Base-by-base conservation (phyloP, 2,329 filamentous ascomycete species). In the Pyrenophora teres region DNA sequence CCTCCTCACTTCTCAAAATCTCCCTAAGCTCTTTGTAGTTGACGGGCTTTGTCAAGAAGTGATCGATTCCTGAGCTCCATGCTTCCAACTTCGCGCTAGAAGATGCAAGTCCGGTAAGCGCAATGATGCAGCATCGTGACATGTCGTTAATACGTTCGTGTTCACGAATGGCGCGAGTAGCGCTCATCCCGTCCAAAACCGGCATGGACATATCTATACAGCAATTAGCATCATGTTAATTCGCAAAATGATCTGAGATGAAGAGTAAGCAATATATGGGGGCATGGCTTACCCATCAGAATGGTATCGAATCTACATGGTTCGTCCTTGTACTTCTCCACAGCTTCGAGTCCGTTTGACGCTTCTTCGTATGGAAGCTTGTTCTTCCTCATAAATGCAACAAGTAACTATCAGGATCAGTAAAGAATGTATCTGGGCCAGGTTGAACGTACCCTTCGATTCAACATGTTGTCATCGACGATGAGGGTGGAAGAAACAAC, bases 391-490 rank as follows among this genome's bases (percentile, higher is more conserved):
- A 69, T 59, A 47, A 71, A 73, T 0, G 70, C 64, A 5, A 60
- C 58, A 4, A 74, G 63, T 3, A 74, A 60, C 67, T 73, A 10
- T 7, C 13, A 12, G 15, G 3, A 32, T 65, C 21, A 63, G 60
- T 23, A 41, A 16, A 12, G 18, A 8, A 19, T 7, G 10, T 12
- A 6, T 7, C 7, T 12, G 27, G 23, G 12, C 15, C 10, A 30
- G 6, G 1, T 2, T 8, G 5, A 6, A 59, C 59, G 21, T 42
- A 73, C 71, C 56, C 62, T 71, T 2, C 74, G 58, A 16, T 77
- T 77, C 32, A 77, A 63, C 0, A 53, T 13, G 31, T 77, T 77
- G 40, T 76, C 74, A 40, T 77, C 74, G 0, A 72, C 69, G 1
- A 76, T 67, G 0, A 77, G 64, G 0, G 74, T 57, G 4, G 62